Evolutionary conservation across 2,329 filamentous ascomycete species (phyloP), one percentile per base, ranked within the genome.

Genomic region (Eurotiales sp.): DNA sequence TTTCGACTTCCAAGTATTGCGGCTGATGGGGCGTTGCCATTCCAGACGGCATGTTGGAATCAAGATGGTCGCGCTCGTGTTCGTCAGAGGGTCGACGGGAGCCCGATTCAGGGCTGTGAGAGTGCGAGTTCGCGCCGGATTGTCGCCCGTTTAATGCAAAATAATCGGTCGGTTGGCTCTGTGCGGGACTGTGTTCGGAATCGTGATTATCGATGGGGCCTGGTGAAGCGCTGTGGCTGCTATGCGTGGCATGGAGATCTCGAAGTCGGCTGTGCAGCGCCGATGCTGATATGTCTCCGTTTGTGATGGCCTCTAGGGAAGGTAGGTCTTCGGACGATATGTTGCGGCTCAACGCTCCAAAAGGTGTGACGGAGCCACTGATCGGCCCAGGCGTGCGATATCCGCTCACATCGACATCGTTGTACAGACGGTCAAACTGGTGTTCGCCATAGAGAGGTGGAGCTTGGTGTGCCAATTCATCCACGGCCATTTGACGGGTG

Each of bases 401-500:
- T n/a, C 88, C 89, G 48, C 79, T 83, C 8, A 83, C 79, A 60
- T 96, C 89, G 52, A 96, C 80, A 55, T 92, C 89, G 59, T 90
- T 89, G 71, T 95, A 99, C 1, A 97, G 77, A 65, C 89, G 86
- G 67, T 99, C 93, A 22, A 97, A 82, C 40, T 88, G 80, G 68
- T 97, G 93, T 61, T 92, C 83, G 54, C 90, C 90, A 61, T 99
- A 99, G 34, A 90, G 83, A 0, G 93, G 93, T n/a, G 93, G 93
- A 10, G 92, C 91, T 53, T 87, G 81, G 23, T 81, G 67, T 22
- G 81, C 79, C 17, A 81, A 77, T 36, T 83, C 78, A 36, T 77
- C 74, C 40, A 79, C 75, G 8, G 73, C 73, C 29, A 72, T 68
- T 54, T 74, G 66, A 59, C 77, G 70, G 53, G 74, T 65, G 64